Evolutionary conservation across 2,329 filamentous ascomycete genomes (phyloP).

Genomic region (Epichloe coenophiala): DNA sequence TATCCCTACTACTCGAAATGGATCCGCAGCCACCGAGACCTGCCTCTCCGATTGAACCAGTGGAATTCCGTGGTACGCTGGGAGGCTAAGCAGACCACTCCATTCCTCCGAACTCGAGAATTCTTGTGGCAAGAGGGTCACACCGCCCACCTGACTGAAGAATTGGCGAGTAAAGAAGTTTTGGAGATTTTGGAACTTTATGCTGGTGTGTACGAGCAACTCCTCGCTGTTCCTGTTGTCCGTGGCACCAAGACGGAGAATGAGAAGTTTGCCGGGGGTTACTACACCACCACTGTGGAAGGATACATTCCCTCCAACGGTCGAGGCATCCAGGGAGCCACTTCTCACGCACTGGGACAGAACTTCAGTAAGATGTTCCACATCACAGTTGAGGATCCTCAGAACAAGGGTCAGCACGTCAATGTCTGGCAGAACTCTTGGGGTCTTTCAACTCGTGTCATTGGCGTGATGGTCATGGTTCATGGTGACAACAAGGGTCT

Average conservation of each 20-base stretch:
- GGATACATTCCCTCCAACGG: conserved; percentile 94
- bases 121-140: conserved; percentile 98
- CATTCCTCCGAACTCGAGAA: conserved; percentile 82
- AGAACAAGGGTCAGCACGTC: conserved; percentile 64
- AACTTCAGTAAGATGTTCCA: conserved; percentile 99
- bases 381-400: conserved; percentile 90
- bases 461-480: conserved; percentile 98
- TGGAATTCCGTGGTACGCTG: conserved; percentile 91
- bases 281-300: conserved; percentile 94
- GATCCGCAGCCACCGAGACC: conserved; percentile 91
- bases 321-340: conserved; percentile 90
- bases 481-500: conserved; percentile 94
- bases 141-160: conserved; percentile 73
- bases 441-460: conserved; percentile 92
- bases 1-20: conserved; percentile 94
- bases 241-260: conserved; percentile 92
- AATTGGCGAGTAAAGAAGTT: conserved; percentile 72
- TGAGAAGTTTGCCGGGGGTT: conserved; percentile 93
- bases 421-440: conserved; percentile 98
- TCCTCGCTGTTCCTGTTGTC: conserved; percentile 89
- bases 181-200: conserved; percentile 89
- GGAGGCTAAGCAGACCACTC: conserved; percentile 90
- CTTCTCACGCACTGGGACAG: conserved; percentile 87
- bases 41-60: conserved; percentile 89
- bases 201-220: conserved; percentile 79